A percentile compares a stretch with the other conserved stretches of the same genome.
These are phyloP conservation scores for Cinnamomum micranthum DNA, from an alignment of 164 flowering plant species.

Conservation along the genomic window DNA sequence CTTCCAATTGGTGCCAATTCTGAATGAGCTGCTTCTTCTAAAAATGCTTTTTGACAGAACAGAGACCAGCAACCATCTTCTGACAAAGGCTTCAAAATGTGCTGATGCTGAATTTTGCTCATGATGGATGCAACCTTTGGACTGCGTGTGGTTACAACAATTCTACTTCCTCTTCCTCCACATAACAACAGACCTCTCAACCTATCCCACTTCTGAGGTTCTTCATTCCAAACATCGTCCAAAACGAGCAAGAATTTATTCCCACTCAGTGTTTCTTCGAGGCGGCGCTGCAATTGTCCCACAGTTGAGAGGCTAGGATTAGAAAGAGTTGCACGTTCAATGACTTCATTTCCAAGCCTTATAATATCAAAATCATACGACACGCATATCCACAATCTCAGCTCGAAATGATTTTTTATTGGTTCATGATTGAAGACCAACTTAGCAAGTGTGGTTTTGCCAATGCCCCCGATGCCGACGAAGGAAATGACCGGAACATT, in stretches of 20 bases:
- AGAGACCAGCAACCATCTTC: too few relatives aligned
- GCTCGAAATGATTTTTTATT: neutral
- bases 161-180: too few relatives aligned
- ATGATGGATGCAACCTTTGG: too few relatives aligned
- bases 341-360: neutral
- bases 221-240: conserved; percentile 9
- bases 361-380: neutral
- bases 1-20: too few relatives aligned
- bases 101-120: too few relatives aligned
- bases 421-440: neutral
- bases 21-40: too few relatives aligned
- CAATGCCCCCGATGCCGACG: conserved; percentile 10
- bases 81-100: too few relatives aligned
- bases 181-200: too few relatives aligned
- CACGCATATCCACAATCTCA: conserved; percentile 2
- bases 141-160: too few relatives aligned
- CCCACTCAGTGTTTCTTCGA: neutral
- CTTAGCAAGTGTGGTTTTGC: conserved; percentile 13
- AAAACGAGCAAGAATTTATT: conserved; percentile 6
- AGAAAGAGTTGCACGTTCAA: neutral
- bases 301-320: too few relatives aligned
- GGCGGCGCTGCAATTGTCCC: neutral
- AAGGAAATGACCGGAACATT: conserved; percentile 1
- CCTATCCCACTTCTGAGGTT: neutral
- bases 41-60: too few relatives aligned